A percentile compares a stretch with the other conserved stretches of the same genome.
Conservation (phyloP, 169 alveolate genomes). For the Eimeria maxima region DNA sequence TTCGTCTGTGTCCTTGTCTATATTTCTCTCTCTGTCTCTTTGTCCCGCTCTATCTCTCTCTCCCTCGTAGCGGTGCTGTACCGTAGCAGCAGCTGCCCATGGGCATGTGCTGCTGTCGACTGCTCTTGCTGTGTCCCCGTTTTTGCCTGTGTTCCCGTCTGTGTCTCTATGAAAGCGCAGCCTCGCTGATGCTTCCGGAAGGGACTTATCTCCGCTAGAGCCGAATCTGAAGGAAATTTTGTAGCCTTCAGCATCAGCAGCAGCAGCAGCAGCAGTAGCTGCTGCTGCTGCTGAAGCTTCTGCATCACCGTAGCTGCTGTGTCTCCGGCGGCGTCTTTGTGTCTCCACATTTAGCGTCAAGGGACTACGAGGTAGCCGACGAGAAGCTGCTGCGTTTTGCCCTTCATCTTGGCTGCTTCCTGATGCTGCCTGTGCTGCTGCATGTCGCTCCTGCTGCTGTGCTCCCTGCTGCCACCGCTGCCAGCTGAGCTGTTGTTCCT, state of each 20-base stretch:
- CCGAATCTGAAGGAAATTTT: not conserved
- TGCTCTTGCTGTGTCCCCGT: not conserved
- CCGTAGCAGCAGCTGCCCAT: not conserved
- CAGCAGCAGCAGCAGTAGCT: constrained; percentile 16
- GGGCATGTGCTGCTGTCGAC: not conserved
- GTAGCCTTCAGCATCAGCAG: not conserved
- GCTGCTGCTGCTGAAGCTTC: constrained; percentile 19
- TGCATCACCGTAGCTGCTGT: not conserved
- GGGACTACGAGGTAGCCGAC: constrained; percentile 33
- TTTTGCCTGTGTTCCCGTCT: not conserved
- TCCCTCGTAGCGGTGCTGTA: not conserved
- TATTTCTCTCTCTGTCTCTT: not conserved
- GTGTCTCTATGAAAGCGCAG: not conserved
- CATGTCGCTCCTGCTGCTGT: constrained; percentile 1
- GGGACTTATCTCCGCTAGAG: not conserved
- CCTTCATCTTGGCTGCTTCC: not conserved
- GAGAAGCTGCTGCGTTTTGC: not conserved
- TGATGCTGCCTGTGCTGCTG: constrained; percentile 11
- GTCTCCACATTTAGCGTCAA: not conserved
- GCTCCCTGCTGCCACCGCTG: not conserved
- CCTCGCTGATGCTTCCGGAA: not conserved
- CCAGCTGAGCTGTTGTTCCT: not conserved
- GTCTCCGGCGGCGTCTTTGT: not conserved
- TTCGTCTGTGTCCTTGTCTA: not conserved
- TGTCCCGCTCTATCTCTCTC: not conserved